A percentile compares a stretch with the other conserved stretches of the same genome.
Conservation (phyloP, 2,329 filamentous ascomycete species). For the Didymella lethalis region DNA sequence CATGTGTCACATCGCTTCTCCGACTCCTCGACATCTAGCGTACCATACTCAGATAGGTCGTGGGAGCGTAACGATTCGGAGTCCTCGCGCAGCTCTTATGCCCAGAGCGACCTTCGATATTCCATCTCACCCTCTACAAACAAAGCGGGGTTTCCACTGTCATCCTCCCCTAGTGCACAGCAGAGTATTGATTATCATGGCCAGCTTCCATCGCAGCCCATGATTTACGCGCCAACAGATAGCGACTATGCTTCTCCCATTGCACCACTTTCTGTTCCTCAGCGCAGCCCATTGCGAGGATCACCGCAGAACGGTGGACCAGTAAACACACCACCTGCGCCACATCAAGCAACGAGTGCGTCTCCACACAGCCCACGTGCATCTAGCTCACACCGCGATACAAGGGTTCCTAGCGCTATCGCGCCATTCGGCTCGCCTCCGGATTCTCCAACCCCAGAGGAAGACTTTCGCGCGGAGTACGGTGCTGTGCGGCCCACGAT, state of each 20-base stretch:
- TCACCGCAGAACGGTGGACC: conserved; percentile 1
- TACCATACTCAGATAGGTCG: conserved; percentile 39
- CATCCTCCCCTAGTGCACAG: conserved; percentile 7
- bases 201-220: conserved; percentile 2
- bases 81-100: conserved; percentile 36
- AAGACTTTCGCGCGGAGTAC: conserved; percentile 1
- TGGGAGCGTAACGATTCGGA: conserved; percentile 38
- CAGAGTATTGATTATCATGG: conserved; percentile 12
- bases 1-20: conserved; percentile 34
- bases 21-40: conserved; percentile 35
- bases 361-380: background rate
- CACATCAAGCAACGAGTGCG: background rate
- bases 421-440: conserved; percentile 14
- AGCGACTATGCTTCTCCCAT: conserved; percentile 19
- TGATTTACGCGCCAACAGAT: conserved; percentile 16
- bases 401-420: conserved; percentile 6
- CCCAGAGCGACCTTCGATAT: conserved; percentile 11
- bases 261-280: conserved; percentile 27
- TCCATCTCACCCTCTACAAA: conserved; percentile 4
- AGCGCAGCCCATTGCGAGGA: conserved; percentile 12
- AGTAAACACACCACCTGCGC: background rate
- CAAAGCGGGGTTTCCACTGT: conserved; percentile 5
- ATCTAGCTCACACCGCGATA: background rate
- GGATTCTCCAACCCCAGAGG: conserved; percentile 3
- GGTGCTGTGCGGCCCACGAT: conserved; percentile 1